These are phyloP conservation scores for Monascus ruber DNA, from an alignment of 2,329 filamentous ascomycete genomes.

Conservation along the genomic window DNA sequence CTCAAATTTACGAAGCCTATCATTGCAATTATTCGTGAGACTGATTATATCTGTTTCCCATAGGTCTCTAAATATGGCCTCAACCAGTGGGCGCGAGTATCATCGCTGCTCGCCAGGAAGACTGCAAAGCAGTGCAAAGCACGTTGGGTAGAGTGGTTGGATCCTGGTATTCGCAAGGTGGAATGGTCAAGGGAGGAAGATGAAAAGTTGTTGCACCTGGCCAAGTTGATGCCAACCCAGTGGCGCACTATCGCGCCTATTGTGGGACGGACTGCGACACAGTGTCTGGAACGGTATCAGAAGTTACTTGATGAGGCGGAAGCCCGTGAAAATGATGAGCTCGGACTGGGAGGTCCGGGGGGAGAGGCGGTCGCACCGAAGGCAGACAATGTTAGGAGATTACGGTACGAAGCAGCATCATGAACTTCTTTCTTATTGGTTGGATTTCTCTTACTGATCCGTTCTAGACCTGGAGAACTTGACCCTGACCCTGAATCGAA, in stretches of 20 bases:
- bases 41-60: conserved; percentile 3
- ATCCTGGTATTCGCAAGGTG: conserved; percentile 94
- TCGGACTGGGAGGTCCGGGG: conserved; percentile 76
- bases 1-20: too few relatives aligned
- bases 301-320: conserved; percentile 94
- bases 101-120: conserved; percentile 90
- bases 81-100: conserved; percentile 97
- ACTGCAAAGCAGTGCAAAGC: conserved; percentile 99
- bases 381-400: conserved; percentile 78
- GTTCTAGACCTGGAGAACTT: conserved; percentile 65
- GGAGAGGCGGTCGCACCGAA: conserved; percentile 78
- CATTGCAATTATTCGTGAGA: conserved; percentile 3
- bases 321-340: conserved; percentile 65
- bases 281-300: conserved; percentile 94
- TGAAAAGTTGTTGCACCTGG: conserved; percentile 89
- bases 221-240: conserved; percentile 97
- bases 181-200: conserved; percentile 99
- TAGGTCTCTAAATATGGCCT: conserved; percentile 79
- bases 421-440: conserved; percentile 2
- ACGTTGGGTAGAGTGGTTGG: conserved; percentile 95
- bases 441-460: conserved; percentile 4
- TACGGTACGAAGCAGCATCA: conserved; percentile 41
- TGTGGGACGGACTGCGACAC: conserved; percentile 89
- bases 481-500: conserved; percentile 97
- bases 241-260: conserved; percentile 98